These are phyloP conservation scores for Penicillium sp. DNA, from an alignment of 2,329 filamentous ascomycete species.

Conservation along the genomic window DNA sequence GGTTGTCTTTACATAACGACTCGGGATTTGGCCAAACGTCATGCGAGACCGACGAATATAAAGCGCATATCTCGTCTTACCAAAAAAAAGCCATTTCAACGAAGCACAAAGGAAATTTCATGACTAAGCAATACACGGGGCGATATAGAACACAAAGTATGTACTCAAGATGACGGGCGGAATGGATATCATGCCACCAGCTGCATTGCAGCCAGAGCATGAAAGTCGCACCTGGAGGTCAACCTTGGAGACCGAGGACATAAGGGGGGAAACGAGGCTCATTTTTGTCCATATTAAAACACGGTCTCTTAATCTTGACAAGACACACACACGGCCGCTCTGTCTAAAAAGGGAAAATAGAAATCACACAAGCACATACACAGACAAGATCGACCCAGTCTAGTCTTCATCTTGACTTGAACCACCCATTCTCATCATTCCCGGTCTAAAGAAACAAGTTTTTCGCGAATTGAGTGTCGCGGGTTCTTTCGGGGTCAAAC, in stretches of 20 bases:
- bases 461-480: not conserved
- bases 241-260: slow-evolving; percentile 27
- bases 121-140: slow-evolving; percentile 35
- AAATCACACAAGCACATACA: slow-evolving; percentile 32
- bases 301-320: slow-evolving; percentile 44
- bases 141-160: slow-evolving; percentile 35
- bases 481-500: slow-evolving; percentile 14
- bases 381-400: slow-evolving; percentile 28
- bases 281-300: slow-evolving; percentile 47
- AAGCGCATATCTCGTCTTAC: not conserved
- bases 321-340: slow-evolving; percentile 39
- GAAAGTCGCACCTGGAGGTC: slow-evolving; percentile 15
- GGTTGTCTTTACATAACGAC: not conserved
- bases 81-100: not conserved
- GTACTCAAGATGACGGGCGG: slow-evolving; percentile 29
- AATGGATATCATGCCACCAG: slow-evolving; percentile 12
- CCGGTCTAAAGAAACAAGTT: slow-evolving; percentile 26
- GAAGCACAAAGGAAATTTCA: slow-evolving; percentile 35
- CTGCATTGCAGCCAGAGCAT: slow-evolving; percentile 9
- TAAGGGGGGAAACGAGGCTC: slow-evolving; percentile 32
- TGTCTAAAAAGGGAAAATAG: slow-evolving; percentile 37
- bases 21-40: not conserved
- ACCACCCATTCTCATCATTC: slow-evolving; percentile 17
- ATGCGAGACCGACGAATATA: not conserved
- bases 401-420: slow-evolving; percentile 20